Base-by-base conservation (phyloP, 768 basidiomycete genomes). In the Tricholoma furcatifolium region DNA sequence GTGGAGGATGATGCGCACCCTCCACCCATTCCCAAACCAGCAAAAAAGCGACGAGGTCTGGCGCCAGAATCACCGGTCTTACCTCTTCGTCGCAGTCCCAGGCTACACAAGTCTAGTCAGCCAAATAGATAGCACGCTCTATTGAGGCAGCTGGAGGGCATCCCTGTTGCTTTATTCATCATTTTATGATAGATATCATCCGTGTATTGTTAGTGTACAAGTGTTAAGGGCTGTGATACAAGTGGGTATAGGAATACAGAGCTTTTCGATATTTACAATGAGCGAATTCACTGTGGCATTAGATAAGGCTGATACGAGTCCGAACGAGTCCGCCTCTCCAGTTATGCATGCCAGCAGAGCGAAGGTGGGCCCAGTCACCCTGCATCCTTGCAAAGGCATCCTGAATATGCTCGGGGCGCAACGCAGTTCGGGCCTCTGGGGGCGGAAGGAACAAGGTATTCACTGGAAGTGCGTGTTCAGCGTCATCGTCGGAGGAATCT, bases 371-470 rank as follows among this genome's bases (percentile, higher is more conserved):
- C 84, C 90, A 90, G 56, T 93, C 87, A 5, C 84, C 78, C 67
- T 95, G 93, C 87, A 96, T 94, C 54, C 91, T 75, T 2, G 90
- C 74, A 65, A 94, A 96, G 0, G 93, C 94, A 66, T 94, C 92
- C 59, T 92, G 87, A 9, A 96, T 92, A 62, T 96, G 93, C 52
- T 91, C 85, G 0, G 93, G 88, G 21, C 82, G 75, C 42, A 96
- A 69, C 0, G 91, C 82, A 3, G 85, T 90, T 52, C 90, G 74
- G 1, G 90, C 87, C 62, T 93, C 90, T 0, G 88, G 83, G 1
- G 93, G 91, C 2, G 86, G 84, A 30, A 93, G 70, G 69, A 95
- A 94, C 40, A 96, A 63, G 5, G 88, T 80, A 57, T 85, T 87
- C 10, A 82, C 75, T 10, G 88, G 84, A 8, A 89, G 69, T 0